Percentiles rank a stretch among this genome's conserved stretches.
Evolutionary conservation across 306 rosid genomes (phyloP).

Genomic region (Oemleria cerasiformis): DNA sequence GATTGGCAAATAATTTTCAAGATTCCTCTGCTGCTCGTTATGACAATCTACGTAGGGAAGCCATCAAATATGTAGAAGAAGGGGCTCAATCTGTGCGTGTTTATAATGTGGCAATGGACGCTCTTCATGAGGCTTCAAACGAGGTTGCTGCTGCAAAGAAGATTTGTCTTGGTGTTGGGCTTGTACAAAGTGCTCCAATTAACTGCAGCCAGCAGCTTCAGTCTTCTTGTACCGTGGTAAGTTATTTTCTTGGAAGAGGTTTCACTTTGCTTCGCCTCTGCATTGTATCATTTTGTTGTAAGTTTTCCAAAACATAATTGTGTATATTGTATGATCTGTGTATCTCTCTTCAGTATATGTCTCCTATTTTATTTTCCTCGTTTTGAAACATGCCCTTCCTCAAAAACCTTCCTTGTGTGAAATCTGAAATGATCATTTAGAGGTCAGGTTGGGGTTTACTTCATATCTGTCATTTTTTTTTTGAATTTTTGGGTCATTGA

Average conservation of each 20-base stretch:
- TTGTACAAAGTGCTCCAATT: background rate
- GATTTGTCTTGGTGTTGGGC: slow-evolving; percentile 19
- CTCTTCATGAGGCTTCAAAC: slow-evolving; percentile 34
- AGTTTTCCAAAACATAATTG: background rate
- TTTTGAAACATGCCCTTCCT: background rate
- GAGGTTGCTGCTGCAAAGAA: slow-evolving; percentile 29
- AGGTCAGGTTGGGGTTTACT: background rate
- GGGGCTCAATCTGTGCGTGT: slow-evolving; percentile 29
- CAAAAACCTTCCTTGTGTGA: background rate
- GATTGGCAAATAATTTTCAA: slow-evolving; percentile 26
- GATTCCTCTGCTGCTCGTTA: slow-evolving; percentile 30
- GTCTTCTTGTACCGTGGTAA: slow-evolving; percentile 24
- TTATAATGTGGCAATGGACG: slow-evolving; percentile 28
- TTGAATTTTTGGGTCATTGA: background rate
- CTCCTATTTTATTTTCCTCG: background rate
- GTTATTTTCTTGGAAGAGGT: slow-evolving; percentile 11
- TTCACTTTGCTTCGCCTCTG: slow-evolving; percentile 1
- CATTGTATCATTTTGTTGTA: background rate
- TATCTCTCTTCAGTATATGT: slow-evolving; percentile 5
- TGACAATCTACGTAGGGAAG: slow-evolving; percentile 30
- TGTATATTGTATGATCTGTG: background rate
- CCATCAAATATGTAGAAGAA: slow-evolving; percentile 38
- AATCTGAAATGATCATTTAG: background rate
- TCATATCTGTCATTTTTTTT: background rate
- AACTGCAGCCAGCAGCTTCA: slow-evolving; percentile 23